Base-by-base conservation (phyloP, 1,284 basidiomycete species). In the Leccinum subatratum region DNA sequence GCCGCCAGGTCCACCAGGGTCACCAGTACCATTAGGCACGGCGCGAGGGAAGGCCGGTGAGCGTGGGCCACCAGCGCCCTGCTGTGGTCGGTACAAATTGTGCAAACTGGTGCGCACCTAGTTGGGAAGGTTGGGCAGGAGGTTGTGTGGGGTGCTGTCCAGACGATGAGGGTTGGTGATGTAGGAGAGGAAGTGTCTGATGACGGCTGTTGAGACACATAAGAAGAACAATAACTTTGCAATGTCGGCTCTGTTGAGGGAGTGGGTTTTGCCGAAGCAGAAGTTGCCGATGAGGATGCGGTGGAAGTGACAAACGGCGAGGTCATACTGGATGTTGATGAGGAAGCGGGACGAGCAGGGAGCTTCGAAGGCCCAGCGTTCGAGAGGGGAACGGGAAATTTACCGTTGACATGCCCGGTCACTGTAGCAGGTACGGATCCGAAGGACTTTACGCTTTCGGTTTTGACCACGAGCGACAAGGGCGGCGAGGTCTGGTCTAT, bases 391-490 rank as follows among this genome's bases (percentile, higher is more conserved):
- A 70, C 70, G 65, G 61, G 67, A 59, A 77, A 72, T 77, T 87
- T 89, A 68, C 87, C 87, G 77, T 89, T 89, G 64, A 83, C 78
- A 75, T 77, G 30, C 77, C 69, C 7, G 81, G 78, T n/a, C n/a
- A n/a, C n/a, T 20, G 72, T 68, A 64, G 71, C 72, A 30, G 75
- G 85, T 59, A 94, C 86, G 22, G 89, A 83, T 72, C 93, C 92
- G 77, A 94, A 94, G 51, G 90, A 85, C 77, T 89, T 92, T 72
- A 93, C 88, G 69, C 82, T 85, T 73, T 92, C 90, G 66, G 85
- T 79, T 80, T 87, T 90, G 71, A 87, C 81, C 63, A 85, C 77
- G 54, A 90, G 87, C 37, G 89, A 88, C 71, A 89, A 86, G 37
- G 37, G 37, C 16, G 37, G 16, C 37, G 16, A 16, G 68, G 80